A percentile compares a stretch with the other conserved stretches of the same genome.
These are phyloP conservation scores for Geranomyces variabilis DNA, from an alignment of 192 early-diverging fungal genomes.

Conservation along the genomic window DNA sequence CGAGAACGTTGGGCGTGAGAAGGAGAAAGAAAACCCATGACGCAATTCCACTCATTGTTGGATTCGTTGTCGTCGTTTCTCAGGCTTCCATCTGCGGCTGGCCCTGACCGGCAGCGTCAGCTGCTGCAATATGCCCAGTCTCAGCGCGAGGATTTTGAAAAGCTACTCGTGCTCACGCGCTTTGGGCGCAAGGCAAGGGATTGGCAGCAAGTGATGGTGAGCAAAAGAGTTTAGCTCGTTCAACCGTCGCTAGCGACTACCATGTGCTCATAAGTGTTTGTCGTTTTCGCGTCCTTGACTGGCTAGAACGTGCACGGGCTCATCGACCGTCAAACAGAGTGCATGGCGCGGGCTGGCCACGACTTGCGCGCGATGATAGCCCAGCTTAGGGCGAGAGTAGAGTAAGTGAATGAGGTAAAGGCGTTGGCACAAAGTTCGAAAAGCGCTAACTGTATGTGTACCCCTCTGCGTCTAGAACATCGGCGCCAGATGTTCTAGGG, in stretches of 20 bases:
- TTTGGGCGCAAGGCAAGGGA: slow-evolving; percentile 16
- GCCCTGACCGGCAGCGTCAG: slow-evolving; percentile 3
- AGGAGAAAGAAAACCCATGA: background rate
- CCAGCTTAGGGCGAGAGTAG: slow-evolving; percentile 11
- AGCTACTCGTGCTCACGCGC: slow-evolving; percentile 16
- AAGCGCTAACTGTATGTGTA: background rate
- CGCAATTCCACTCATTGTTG: too few relatives aligned
- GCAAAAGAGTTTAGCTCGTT: too few relatives aligned
- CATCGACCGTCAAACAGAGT: slow-evolving; percentile 18
- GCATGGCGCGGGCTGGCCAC: slow-evolving; percentile 8
- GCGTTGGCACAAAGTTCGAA: background rate
- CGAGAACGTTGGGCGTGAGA: background rate
- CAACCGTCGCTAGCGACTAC: background rate
- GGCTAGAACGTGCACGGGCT: slow-evolving; percentile 27
- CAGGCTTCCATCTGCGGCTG: slow-evolving; percentile 9
- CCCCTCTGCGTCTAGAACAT: background rate
- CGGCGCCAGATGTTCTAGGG: slow-evolving; percentile 20
- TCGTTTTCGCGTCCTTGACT: too few relatives aligned
- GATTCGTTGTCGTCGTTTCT: background rate
- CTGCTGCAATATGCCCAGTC: slow-evolving; percentile 14
- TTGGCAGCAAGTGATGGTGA: slow-evolving; percentile 18
- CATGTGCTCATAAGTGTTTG: background rate
- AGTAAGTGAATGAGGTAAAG: background rate
- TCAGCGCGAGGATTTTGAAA: slow-evolving; percentile 14
- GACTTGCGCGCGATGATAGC: slow-evolving; percentile 8